phyloP scores from a whole-genome alignment of 2,329 filamentous ascomycete species.

The Verticillium longisporum region DNA sequence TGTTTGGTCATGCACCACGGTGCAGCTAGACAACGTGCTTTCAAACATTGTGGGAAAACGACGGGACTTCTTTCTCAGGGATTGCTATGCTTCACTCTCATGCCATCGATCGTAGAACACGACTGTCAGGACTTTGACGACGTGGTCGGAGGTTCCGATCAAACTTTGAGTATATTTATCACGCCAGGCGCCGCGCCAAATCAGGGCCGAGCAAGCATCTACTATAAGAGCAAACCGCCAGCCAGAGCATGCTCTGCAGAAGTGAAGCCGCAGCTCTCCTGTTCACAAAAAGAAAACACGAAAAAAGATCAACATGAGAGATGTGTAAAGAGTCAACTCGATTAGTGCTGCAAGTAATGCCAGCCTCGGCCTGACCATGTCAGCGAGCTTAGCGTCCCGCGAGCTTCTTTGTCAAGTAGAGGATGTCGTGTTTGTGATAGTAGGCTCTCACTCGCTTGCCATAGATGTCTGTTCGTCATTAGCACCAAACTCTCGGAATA shows the following conservation, averaged over 20 bases:
- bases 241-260: no score
- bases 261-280: no score
- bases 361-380: neutral
- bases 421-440: constrained; percentile 67
- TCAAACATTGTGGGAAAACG: no score
- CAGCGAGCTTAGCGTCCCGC: neutral
- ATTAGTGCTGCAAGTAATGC: neutral
- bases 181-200: neutral
- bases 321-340: neutral
- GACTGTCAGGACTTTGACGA: neutral
- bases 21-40: no score
- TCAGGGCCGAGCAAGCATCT: neutral
- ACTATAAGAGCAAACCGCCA: no score
- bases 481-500: neutral
- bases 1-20: no score
- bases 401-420: constrained; percentile 28
- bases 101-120: neutral
- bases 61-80: no score
- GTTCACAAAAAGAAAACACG: no score
- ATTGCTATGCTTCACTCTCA: neutral
- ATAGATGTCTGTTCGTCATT: constrained; percentile 53
- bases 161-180: neutral
- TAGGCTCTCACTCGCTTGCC: constrained; percentile 73
- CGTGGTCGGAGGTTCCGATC: no score
- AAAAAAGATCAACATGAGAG: no score